Percentiles rank a stretch among this genome's conserved stretches.
Evolutionary conservation across 2,329 filamentous ascomycete species (phyloP).

Genomic region (Fusarium brachygibbosum): DNA sequence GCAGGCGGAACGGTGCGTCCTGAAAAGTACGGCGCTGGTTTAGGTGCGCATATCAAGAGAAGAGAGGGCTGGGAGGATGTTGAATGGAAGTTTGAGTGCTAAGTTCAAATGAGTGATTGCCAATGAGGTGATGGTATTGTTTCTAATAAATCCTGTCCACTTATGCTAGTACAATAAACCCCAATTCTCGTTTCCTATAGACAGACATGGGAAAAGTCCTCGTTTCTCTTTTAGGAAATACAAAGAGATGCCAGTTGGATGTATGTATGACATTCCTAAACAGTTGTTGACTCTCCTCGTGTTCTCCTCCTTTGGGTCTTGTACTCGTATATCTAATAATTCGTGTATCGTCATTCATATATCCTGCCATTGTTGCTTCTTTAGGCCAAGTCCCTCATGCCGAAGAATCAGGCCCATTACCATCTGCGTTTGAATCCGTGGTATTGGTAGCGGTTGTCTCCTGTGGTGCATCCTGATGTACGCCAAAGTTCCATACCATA

Average conservation of each 20-base stretch:
- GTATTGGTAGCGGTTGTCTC: neutral
- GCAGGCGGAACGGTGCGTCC: conserved; percentile 39
- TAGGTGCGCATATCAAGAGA: conserved; percentile 34
- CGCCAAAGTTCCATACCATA: neutral
- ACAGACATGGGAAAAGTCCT: conserved; percentile 15
- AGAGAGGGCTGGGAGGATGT: conserved; percentile 36
- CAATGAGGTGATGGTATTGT: neutral
- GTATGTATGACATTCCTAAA: neutral
- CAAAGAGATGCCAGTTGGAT: neutral
- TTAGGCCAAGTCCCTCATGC: neutral
- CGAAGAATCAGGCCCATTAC: neutral
- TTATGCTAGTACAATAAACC: conserved; percentile 28
- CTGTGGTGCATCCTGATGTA: neutral
- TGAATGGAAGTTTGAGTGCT: conserved; percentile 43
- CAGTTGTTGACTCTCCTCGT: neutral
- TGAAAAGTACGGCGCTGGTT: conserved; percentile 33
- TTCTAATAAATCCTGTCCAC: conserved; percentile 13
- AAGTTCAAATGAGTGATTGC: neutral
- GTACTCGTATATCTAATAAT: neutral
- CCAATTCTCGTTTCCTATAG: neutral
- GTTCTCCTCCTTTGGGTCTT: neutral
- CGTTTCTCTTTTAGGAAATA: conserved; percentile 7
- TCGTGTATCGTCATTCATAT: neutral
- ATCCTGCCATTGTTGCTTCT: too few species aligned
- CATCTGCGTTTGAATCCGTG: neutral